Evolutionary conservation across 257 asterid species (phyloP).

Genomic region (Avicennia marina): DNA sequence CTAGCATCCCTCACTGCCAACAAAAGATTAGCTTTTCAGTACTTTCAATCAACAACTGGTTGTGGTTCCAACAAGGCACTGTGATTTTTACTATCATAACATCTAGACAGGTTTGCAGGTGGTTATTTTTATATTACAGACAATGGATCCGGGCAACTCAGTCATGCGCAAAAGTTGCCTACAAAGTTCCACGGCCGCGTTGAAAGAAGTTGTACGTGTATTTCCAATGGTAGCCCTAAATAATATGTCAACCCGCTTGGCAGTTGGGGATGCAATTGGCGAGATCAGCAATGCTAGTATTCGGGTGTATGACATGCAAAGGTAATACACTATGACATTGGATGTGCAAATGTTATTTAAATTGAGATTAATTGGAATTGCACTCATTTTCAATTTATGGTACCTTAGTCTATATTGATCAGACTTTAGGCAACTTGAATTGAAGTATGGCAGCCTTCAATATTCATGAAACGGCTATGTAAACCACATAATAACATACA

Average conservation of each 20-base stretch:
- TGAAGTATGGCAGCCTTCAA: too few species aligned
- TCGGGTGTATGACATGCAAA: conserved; percentile 90
- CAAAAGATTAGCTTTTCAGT: too few species aligned
- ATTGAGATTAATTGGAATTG: too few species aligned
- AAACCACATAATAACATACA: too few species aligned
- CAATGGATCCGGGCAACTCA: conserved; percentile 93
- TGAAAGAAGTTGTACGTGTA: conserved; percentile 77
- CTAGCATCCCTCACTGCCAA: conserved; percentile 5
- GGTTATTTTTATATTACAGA: conserved; percentile 75
- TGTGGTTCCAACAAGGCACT: conserved; percentile 8
- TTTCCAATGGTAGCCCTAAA: conserved; percentile 90
- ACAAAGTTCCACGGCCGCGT: conserved; percentile 63
- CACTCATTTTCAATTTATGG: too few species aligned
- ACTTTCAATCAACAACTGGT: too few species aligned
- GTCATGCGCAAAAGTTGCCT: conserved; percentile 79
- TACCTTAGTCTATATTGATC: too few species aligned
- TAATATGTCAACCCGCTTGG: conserved; percentile 68
- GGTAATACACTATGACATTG: conserved; percentile 35
- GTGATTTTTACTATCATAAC: conserved; percentile 45
- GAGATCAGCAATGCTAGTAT: conserved; percentile 62
- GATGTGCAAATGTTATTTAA: not conserved
- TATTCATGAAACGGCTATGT: too few species aligned
- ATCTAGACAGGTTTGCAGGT: conserved; percentile 94
- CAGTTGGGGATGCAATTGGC: conserved; percentile 94
- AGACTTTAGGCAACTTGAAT: too few species aligned